A percentile compares a stretch with the other conserved stretches of the same genome.
Conservation (phyloP, 805 yeast genomes). For the Pichia heedii region DNA sequence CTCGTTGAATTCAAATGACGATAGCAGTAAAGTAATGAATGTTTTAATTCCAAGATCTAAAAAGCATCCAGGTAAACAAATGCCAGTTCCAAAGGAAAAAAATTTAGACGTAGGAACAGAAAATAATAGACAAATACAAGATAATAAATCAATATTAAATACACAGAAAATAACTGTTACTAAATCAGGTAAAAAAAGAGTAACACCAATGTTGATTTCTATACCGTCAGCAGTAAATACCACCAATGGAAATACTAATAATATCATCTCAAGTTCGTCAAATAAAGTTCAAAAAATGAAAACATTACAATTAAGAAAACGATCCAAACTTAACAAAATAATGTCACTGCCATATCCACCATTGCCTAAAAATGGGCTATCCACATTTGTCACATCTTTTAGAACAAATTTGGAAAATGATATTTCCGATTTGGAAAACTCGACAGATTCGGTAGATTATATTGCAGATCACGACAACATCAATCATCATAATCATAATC, state of each 20-base stretch:
- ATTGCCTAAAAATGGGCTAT: slow-evolving; percentile 58
- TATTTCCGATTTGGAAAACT: slow-evolving; percentile 19
- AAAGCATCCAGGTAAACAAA: slow-evolving; percentile 23
- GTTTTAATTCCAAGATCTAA: slow-evolving; percentile 25
- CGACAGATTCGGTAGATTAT: slow-evolving; percentile 43
- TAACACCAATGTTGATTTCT: slow-evolving; percentile 60
- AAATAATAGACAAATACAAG: background rate
- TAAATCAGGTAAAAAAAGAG: slow-evolving; percentile 69
- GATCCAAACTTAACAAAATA: slow-evolving; percentile 16
- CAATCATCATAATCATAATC: slow-evolving; percentile 23
- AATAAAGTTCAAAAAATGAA: background rate
- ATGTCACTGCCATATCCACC: slow-evolving; percentile 38
- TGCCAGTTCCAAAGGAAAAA: slow-evolving; percentile 10
- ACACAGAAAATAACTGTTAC: slow-evolving; percentile 51
- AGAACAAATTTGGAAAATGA: slow-evolving; percentile 30
- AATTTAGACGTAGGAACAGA: background rate
- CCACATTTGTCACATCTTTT: slow-evolving; percentile 53
- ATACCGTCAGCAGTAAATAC: slow-evolving; percentile 21
- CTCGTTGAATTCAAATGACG: background rate
- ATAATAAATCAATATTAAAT: slow-evolving; percentile 13
- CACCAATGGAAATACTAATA: background rate
- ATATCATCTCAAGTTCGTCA: background rate
- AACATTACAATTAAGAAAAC: slow-evolving; percentile 17
- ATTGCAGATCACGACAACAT: slow-evolving; percentile 20
- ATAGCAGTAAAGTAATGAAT: slow-evolving; percentile 13